phyloP scores from a whole-genome alignment of 768 basidiomycete species.

The Mycena venus region DNA sequence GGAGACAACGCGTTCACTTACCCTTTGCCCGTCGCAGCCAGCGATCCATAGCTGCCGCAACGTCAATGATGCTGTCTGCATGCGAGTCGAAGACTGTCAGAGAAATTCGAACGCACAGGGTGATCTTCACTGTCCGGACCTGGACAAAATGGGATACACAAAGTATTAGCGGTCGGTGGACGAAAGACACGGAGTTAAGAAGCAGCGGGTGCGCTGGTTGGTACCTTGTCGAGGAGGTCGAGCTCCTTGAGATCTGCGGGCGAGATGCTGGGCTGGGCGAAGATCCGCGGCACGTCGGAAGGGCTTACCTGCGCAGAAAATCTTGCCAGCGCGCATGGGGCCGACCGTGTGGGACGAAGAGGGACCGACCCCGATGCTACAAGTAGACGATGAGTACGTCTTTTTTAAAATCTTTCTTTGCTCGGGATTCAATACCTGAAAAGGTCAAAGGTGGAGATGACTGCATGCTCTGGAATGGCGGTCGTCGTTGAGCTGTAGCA shows the following conservation, averaged over 20 bases:
- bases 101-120: constrained; percentile 71
- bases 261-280: neutral
- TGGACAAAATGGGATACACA: constrained; percentile 45
- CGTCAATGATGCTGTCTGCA: constrained; percentile 1
- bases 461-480: constrained; percentile 92
- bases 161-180: neutral
- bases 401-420: too few relatives aligned
- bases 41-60: constrained; percentile 82
- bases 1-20: constrained; percentile 44
- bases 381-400: too few relatives aligned
- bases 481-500: too few relatives aligned
- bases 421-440: too few relatives aligned
- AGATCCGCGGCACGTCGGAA: too few relatives aligned
- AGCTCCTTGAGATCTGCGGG: constrained; percentile 73
- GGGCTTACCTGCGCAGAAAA: constrained; percentile 60
- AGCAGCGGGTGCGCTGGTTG: too few relatives aligned
- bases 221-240: constrained; percentile 76
- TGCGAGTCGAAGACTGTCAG: neutral
- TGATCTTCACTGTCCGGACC: constrained; percentile 88
- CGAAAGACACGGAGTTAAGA: constrained; percentile 17
- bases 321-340: constrained; percentile 90
- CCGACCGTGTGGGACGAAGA: constrained; percentile 66
- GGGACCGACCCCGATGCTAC: constrained; percentile 80
- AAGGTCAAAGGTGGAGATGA: constrained; percentile 93
- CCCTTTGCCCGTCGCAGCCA: constrained; percentile 96